Evolutionary conservation across 129 eudicot species (phyloP), one percentile per base, ranked within the genome.

Genomic region (Centrapalus pauciflorus): DNA sequence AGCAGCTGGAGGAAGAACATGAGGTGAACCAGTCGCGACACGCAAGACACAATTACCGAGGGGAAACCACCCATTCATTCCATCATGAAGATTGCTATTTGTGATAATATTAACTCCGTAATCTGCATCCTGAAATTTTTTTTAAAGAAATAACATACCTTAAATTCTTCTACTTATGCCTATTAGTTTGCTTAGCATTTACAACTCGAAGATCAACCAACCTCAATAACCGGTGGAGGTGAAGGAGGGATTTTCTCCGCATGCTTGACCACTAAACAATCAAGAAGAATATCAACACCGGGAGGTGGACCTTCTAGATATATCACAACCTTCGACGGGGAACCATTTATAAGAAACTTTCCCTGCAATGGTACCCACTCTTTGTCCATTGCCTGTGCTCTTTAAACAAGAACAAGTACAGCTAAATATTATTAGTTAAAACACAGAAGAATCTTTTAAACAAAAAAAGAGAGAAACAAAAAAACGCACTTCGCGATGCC

Each of bases 281-380:
- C 67, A 23, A 89, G 88, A 32, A 86, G 96, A 63, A 93, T 89
- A 73, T 86, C 96, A 4, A 89, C 86, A 32, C 95, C 93, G 3
- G 95, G 75, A 49, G 96, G 92, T 45, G 96, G 99, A 52, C 99
- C 99, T 84, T 89, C 99, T 19, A 93, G 16, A 82, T 73, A 93
- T 29, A 93, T 48, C 9, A 93, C 88, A 5, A 76, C 83, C 56
- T 56, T 80, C 2, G 90, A 80, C 1, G 90, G 82, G 14, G 68
- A 76, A 58, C 86, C 82, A 67, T 89, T 89, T 48, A 89, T 25
- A 33, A 86, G 83, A 79, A 93, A 89, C 51, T 86, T 89, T 11
- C 99, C 99, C 70, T 82, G 86, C 76, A 93, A 55, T 26, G 76
- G 80, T 29, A 70, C 87, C 99, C 99, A 93, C 40, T 89, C 93